These are phyloP conservation scores for Fusarium pseudoanthophilum DNA, from an alignment of 2,329 filamentous ascomycete species.

Conservation along the genomic window DNA sequence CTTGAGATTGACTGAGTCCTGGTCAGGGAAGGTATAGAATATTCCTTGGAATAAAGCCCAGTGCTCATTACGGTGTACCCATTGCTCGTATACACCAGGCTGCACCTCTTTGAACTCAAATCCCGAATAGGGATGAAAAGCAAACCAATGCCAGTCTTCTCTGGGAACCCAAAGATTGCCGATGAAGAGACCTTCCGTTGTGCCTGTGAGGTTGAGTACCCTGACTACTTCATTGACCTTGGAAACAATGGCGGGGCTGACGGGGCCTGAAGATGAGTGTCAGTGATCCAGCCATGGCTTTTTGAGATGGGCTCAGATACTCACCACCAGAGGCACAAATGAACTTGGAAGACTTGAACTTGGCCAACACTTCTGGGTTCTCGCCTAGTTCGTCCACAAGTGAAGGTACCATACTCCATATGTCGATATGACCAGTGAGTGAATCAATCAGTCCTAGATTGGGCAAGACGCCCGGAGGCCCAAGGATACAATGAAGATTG, in stretches of 20 bases:
- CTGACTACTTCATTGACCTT: slow-evolving; percentile 49
- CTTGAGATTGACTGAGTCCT: slow-evolving; percentile 45
- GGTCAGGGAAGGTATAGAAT: slow-evolving; percentile 48
- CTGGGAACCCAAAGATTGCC: slow-evolving; percentile 44
- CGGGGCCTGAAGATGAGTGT: slow-evolving; percentile 28
- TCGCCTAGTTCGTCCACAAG: slow-evolving; percentile 49
- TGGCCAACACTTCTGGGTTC: slow-evolving; percentile 47
- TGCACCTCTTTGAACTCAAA: slow-evolving; percentile 50
- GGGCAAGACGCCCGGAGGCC: slow-evolving; percentile 49
- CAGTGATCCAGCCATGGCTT: background rate
- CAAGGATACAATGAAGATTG: slow-evolving; percentile 50
- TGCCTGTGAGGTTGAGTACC: slow-evolving; percentile 50
- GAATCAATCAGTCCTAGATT: slow-evolving; percentile 50
- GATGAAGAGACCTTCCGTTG: slow-evolving; percentile 50
- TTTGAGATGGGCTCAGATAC: background rate
- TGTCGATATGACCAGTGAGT: slow-evolving; percentile 51
- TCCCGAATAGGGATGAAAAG: slow-evolving; percentile 49
- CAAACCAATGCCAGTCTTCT: slow-evolving; percentile 49
- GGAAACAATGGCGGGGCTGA: slow-evolving; percentile 41
- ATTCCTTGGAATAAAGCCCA: slow-evolving; percentile 31
- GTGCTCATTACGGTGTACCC: slow-evolving; percentile 47
- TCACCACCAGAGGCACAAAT: slow-evolving; percentile 46
- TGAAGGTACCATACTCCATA: slow-evolving; percentile 53
- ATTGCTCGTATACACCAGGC: slow-evolving; percentile 47
- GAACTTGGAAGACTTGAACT: slow-evolving; percentile 48